Conservation (phyloP, 2,329 filamentous ascomycete genomes). For the Tolypocladium ophioglossoides region DNA sequence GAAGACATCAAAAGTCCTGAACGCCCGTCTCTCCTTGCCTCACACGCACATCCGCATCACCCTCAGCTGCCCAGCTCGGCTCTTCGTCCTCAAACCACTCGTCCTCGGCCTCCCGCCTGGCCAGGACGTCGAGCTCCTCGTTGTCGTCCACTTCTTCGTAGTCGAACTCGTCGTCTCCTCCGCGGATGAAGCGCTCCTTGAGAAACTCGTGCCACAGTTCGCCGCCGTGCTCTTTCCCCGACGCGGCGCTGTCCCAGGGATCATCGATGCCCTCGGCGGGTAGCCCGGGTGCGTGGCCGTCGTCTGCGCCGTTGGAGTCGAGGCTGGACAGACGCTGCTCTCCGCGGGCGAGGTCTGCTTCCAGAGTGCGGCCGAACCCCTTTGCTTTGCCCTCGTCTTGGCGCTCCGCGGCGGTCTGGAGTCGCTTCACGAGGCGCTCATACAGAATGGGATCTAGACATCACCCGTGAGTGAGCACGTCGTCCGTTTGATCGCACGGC, state of each 20-base stretch:
- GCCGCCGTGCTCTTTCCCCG: constrained; percentile 51
- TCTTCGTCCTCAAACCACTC: constrained; percentile 74
- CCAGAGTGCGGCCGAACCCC: constrained; percentile 69
- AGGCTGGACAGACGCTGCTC: constrained; percentile 61
- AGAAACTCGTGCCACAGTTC: constrained; percentile 64
- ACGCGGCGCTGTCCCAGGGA: constrained; percentile 18
- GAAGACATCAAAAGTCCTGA: constrained; percentile 51
- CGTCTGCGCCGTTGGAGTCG: constrained; percentile 30
- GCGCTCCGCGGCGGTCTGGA: constrained; percentile 63
- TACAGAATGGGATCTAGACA: constrained; percentile 65
- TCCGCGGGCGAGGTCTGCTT: constrained; percentile 65
- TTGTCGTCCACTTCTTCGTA: constrained; percentile 61
- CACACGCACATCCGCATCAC: constrained; percentile 19
- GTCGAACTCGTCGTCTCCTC: constrained; percentile 69
- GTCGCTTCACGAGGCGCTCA: constrained; percentile 66
- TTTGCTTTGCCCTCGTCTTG: constrained; percentile 62
- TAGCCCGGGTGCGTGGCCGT: constrained; percentile 16
- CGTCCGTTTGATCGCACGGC: neutral
- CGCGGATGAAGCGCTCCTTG: constrained; percentile 61
- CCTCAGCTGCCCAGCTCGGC: constrained; percentile 47
- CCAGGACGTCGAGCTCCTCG: constrained; percentile 57
- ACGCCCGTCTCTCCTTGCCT: constrained; percentile 55
- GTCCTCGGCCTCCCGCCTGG: constrained; percentile 55
- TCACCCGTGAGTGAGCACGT: neutral
- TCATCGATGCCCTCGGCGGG: neutral